Evolutionary conservation across 192 early-diverging fungal species (phyloP).

Genomic region (Podila epigama): DNA sequence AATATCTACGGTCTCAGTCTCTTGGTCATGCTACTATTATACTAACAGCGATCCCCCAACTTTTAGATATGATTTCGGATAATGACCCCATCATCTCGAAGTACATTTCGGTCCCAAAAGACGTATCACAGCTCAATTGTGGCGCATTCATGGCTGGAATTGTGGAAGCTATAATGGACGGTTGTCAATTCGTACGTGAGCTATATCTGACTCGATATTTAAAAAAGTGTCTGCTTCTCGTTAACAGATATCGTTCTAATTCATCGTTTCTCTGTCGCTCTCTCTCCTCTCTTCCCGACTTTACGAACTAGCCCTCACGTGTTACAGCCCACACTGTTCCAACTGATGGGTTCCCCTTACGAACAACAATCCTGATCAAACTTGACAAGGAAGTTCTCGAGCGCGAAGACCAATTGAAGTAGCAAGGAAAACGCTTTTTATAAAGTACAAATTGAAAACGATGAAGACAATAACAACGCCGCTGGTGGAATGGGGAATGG

Average conservation of each 20-base stretch:
- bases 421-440: background rate
- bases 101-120: conserved; percentile 95
- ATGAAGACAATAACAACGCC: background rate
- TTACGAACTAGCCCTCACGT: conserved; percentile 77
- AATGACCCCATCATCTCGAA: conserved; percentile 91
- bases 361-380: conserved; percentile 97
- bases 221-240: no score
- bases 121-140: conserved; percentile 90
- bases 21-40: background rate
- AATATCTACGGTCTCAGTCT: background rate
- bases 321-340: conserved; percentile 95
- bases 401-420: conserved; percentile 76
- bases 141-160: conserved; percentile 96
- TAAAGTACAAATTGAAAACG: conserved; percentile 1
- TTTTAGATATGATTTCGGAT: conserved; percentile 97
- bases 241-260: no score
- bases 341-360: conserved; percentile 82
- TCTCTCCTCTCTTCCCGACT: background rate
- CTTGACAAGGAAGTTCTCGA: conserved; percentile 84
- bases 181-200: conserved; percentile 87
- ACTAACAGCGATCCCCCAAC: background rate
- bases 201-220: no score
- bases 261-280: background rate
- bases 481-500: no score
- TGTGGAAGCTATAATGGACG: conserved; percentile 93